Evolutionary conservation across 2,329 filamentous ascomycete genomes (phyloP), one percentile per base, ranked within the genome.

Genomic region (Laburnicola sp.): DNA sequence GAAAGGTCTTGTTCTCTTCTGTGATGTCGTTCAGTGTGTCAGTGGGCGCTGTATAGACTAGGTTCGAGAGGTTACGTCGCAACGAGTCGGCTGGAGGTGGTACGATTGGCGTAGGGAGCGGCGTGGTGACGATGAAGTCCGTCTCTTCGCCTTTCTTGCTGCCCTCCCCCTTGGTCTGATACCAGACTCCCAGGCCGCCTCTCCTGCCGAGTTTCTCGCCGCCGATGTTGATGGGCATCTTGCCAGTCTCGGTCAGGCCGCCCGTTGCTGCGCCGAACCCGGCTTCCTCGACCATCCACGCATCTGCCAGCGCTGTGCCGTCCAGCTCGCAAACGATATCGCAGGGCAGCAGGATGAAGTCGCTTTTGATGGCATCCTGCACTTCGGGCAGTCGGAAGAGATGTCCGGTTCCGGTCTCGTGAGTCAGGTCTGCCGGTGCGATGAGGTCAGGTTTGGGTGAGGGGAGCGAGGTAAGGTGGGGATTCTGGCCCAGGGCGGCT

Each of bases 261-360:
- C 79, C 82, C 2, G 86, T 80, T 10, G 78, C 74, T 77, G 84
- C 60, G 74, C 82, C 72, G 2, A 93, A 78, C 32, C 86, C 88
- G 11, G 85, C 86, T 43, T 91, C 84, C 61, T 88, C 85, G 27
- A 92, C 84, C 87, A 97, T 92, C 91, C 94, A 99, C 53, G 92
- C 85, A 71, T 97, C 91, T 2, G 96, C 76, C 22, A 97, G 79
- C 56, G 86, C 84, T 62, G 91, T 88, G 9, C 91, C 92, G 2
- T 88, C 86, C 11, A 97, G 78, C 66, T 96, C 92, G 70, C 91
- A 97, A 34, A 99, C 86, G 5, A 99, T 79, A 70, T 99, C 94
- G 73, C 94, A 99, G 0, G 94, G 93, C 3, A 99, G 78, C 2
- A 97, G 84, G 25, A 97, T 77, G 66, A 99, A 97, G 74, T 99